These are phyloP conservation scores for Seiridium unicorne DNA, from an alignment of 2,329 filamentous ascomycete genomes.

Conservation along the genomic window DNA sequence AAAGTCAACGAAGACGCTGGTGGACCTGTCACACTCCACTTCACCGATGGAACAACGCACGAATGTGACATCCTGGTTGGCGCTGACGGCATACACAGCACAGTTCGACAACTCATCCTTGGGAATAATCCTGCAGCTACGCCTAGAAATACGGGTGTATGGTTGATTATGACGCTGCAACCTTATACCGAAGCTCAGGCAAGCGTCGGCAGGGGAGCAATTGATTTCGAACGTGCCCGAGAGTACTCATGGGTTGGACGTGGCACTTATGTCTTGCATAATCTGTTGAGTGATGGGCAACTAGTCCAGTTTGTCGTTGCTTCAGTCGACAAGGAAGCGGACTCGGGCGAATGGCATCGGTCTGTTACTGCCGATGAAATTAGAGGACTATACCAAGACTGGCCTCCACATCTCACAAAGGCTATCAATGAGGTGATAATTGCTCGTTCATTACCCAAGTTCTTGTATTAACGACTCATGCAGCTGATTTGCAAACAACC, in stretches of 20 bases:
- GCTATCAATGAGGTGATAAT: slow-evolving; percentile 17
- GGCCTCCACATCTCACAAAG: slow-evolving; percentile 16
- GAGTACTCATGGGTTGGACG: slow-evolving; percentile 21
- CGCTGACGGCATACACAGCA: slow-evolving; percentile 11
- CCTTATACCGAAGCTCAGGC: slow-evolving; percentile 16
- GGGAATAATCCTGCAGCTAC: slow-evolving; percentile 16
- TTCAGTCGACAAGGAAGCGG: slow-evolving; percentile 12
- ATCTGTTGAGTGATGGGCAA: slow-evolving; percentile 15
- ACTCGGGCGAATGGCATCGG: slow-evolving; percentile 16
- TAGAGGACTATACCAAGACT: slow-evolving; percentile 14
- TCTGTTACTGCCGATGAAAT: slow-evolving; percentile 16
- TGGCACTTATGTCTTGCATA: slow-evolving; percentile 13
- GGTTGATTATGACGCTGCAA: slow-evolving; percentile 19
- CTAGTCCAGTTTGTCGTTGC: slow-evolving; percentile 18
- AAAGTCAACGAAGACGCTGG: not conserved
- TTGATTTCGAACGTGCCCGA: slow-evolving; percentile 17
- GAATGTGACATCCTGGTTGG: slow-evolving; percentile 12
- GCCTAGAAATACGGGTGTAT: slow-evolving; percentile 17
- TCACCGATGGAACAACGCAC: not conserved
- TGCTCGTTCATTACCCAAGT: not conserved
- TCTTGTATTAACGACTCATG: not conserved
- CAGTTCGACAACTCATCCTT: not conserved
- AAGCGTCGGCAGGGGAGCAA: slow-evolving; percentile 13
- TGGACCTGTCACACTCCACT: not conserved
- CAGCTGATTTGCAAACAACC: slow-evolving; percentile 19